These are phyloP conservation scores for Castanospermum australe DNA, from an alignment of 306 rosid genomes.

Conservation along the genomic window DNA sequence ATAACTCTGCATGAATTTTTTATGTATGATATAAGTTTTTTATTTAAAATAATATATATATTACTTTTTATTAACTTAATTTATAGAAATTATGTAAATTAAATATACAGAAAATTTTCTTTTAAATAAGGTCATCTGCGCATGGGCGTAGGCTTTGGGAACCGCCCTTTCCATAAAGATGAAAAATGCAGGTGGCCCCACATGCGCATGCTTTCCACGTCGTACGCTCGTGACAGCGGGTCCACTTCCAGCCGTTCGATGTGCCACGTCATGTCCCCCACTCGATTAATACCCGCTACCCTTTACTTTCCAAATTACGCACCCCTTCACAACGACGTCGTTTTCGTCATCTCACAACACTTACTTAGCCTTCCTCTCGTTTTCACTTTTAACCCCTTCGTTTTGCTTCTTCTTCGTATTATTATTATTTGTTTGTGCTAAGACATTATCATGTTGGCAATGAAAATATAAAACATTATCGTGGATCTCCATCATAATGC, in stretches of 20 bases:
- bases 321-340: too few species aligned
- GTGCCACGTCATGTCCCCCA: constrained; percentile 57
- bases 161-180: constrained; percentile 29
- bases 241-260: constrained; percentile 37
- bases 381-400: not conserved
- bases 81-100: too few species aligned
- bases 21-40: too few species aligned
- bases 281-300: too few species aligned
- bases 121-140: too few species aligned
- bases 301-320: too few species aligned
- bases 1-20: too few species aligned
- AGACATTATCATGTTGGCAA: constrained; percentile 15
- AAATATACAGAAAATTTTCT: too few species aligned
- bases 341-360: not conserved
- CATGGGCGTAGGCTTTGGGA: too few species aligned
- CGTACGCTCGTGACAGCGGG: constrained; percentile 51
- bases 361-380: not conserved
- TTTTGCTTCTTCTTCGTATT: not conserved
- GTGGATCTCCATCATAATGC: constrained; percentile 33
- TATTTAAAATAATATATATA: too few species aligned
- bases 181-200: constrained; percentile 39
- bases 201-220: constrained; percentile 57
- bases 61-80: too few species aligned
- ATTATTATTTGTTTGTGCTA: not conserved
- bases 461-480: constrained; percentile 20